Base-by-base conservation (phyloP, 768 basidiomycete species). In the Calvatia gigantea region DNA sequence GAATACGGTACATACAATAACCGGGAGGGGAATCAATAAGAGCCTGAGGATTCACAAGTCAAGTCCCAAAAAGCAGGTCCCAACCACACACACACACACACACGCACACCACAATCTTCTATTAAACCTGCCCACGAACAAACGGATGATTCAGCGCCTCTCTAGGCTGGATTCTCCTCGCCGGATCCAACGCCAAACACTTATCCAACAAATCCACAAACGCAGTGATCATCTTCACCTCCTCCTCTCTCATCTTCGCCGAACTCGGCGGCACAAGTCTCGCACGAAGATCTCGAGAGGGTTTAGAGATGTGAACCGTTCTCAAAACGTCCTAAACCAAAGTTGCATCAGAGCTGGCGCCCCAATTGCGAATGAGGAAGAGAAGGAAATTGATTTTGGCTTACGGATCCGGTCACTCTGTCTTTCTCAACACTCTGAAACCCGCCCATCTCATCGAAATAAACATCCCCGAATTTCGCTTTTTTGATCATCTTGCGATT, bases 401-500 rank as follows among this genome's bases (percentile, higher is more conserved):
- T 68, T 63, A 95, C 95, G 56, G 80, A 78, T 15, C 92, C 90
- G 3, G 91, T 91, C 29, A 91, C 83, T 58, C 86, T 85, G 65
- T 95, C 91, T 62, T 78, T 85, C 69, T 95, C 94, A 4, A 93
- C 78, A 59, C 84, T 89, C 63, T 84, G 77, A 62, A 98, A 98
- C 27, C 83, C 89, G 46, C 90, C 86, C 77, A 89, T 85, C 47
- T 97, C 94, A 64, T 98, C 95, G 61, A 98, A 99, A 65, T 94
- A 96, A 62, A 89, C 72, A 47, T 92, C 87, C 1, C 91, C 92
- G 71, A 98, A 98, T 66, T 89, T 87, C 0, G 91, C 91, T 67
- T 89, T 93, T 74, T 96, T 97, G 70, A 98, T 89, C 85, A 93
- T 85, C 72, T 93, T 94, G 60, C 83, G 79, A 65, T 93, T 95